These are phyloP conservation scores for Trichaptum fuscoviolaceum DNA, from an alignment of 768 basidiomycete species.

Conservation along the genomic window DNA sequence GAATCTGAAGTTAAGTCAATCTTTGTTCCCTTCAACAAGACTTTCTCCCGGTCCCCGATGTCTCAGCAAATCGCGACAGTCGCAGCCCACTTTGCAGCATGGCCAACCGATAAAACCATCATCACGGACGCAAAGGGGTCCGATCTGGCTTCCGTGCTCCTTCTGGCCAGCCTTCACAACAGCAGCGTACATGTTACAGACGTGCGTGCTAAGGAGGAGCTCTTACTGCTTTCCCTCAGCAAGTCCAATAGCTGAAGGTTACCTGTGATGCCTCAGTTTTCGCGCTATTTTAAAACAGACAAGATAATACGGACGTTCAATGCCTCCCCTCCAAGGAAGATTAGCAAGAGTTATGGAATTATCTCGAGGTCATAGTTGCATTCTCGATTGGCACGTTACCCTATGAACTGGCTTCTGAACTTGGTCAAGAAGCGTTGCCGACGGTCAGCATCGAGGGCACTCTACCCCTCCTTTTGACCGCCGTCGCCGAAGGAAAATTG, in stretches of 20 bases:
- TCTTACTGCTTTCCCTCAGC: constrained; percentile 87
- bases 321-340: constrained; percentile 70
- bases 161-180: constrained; percentile 89
- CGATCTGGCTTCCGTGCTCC: constrained; percentile 86
- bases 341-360: constrained; percentile 81
- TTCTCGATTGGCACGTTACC: constrained; percentile 89
- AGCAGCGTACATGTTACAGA: constrained; percentile 89
- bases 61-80: constrained; percentile 58
- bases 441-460: constrained; percentile 84
- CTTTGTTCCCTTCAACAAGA: constrained; percentile 69
- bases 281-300: constrained; percentile 79
- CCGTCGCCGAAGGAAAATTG: constrained; percentile 73
- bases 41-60: constrained; percentile 26
- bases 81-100: constrained; percentile 83
- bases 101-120: constrained; percentile 91
- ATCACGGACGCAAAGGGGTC: constrained; percentile 90
- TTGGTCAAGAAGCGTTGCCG: constrained; percentile 54
- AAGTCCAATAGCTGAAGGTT: constrained; percentile 89
- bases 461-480: constrained; percentile 83
- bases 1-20: constrained; percentile 78
- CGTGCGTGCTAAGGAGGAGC: constrained; percentile 80
- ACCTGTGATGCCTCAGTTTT: constrained; percentile 96
- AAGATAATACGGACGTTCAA: constrained; percentile 61
- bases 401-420: constrained; percentile 62
- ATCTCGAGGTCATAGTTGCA: constrained; percentile 77